Conservation (phyloP, 805 yeast genomes). For the Nakazawaea laoshanensis region DNA sequence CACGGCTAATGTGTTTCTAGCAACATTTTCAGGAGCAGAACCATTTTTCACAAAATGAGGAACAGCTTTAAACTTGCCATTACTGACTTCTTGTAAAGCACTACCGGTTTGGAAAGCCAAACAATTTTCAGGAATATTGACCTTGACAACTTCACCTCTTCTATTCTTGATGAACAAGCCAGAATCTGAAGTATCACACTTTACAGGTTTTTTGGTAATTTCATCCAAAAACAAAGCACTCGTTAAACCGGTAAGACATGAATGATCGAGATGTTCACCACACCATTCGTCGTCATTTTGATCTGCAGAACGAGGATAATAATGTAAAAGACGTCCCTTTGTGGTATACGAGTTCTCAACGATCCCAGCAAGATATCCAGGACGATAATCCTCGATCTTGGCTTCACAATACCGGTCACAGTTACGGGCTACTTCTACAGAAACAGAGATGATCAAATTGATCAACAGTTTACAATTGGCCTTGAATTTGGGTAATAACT, state of each 20-base stretch:
- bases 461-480: constrained; percentile 28
- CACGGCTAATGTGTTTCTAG: constrained; percentile 51
- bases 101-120: constrained; percentile 57
- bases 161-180: constrained; percentile 46
- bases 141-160: constrained; percentile 33
- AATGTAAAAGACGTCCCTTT: constrained; percentile 50
- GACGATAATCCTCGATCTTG: constrained; percentile 20
- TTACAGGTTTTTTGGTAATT: constrained; percentile 17
- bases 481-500: constrained; percentile 25
- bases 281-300: constrained; percentile 39
- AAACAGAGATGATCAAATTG: constrained; percentile 37
- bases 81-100: constrained; percentile 42
- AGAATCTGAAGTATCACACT: constrained; percentile 33
- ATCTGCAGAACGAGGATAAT: constrained; percentile 28
- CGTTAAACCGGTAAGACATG: constrained; percentile 51
- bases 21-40: constrained; percentile 15
- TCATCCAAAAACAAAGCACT: constrained; percentile 44
- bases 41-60: constrained; percentile 48
- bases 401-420: constrained; percentile 37
- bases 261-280: constrained; percentile 54
- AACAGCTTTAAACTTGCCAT: constrained; percentile 45
- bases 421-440: constrained; percentile 40
- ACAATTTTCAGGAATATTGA: constrained; percentile 45
- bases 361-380: constrained; percentile 31
- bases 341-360: constrained; percentile 43